These are phyloP conservation scores for Teratosphaeria pseudoeucalypti DNA, from an alignment of 2,329 filamentous ascomycete genomes.

Conservation along the genomic window DNA sequence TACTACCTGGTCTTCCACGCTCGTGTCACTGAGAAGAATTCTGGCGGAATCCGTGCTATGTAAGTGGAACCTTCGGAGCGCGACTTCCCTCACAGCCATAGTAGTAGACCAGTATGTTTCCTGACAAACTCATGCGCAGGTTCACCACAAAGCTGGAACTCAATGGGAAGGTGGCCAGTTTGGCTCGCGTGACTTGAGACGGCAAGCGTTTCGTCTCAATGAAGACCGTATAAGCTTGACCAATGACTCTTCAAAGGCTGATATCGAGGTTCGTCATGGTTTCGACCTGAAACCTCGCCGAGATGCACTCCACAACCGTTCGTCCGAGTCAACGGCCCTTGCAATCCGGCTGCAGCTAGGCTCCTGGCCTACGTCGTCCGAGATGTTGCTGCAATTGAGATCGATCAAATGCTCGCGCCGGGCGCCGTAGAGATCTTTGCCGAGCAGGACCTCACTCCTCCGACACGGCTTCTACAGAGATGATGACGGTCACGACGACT, in stretches of 20 bases:
- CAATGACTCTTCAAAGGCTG: neutral
- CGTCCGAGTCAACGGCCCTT: neutral
- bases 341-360: no score
- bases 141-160: slow-evolving; percentile 21
- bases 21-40: slow-evolving; percentile 10
- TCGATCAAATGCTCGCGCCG: no score
- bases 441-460: no score
- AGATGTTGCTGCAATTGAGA: no score
- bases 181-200: slow-evolving; percentile 3
- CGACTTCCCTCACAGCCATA: no score
- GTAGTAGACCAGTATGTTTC: no score
- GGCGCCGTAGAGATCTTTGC: no score
- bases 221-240: neutral
- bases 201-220: neutral
- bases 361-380: no score
- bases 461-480: no score
- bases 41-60: slow-evolving; percentile 24
- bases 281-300: neutral
- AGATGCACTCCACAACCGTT: neutral
- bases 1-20: slow-evolving; percentile 26
- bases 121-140: no score
- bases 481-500: no score
- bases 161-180: slow-evolving; percentile 11
- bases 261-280: neutral
- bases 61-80: no score